Evolutionary conservation across 331 rosid species (phyloP).

Genomic region (Malus hybrid): DNA sequence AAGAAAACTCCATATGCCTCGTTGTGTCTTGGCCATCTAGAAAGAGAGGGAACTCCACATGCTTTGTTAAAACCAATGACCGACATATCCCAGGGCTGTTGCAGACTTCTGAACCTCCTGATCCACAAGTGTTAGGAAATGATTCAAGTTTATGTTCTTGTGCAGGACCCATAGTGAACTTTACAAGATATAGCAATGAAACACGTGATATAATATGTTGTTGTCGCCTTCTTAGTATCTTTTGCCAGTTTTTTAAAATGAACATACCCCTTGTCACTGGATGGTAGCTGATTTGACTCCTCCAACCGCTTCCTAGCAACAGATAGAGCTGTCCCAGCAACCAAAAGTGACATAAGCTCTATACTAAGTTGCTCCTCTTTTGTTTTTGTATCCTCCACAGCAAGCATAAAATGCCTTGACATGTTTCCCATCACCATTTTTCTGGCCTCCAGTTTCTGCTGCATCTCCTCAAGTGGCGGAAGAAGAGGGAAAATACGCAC

Average conservation of each 20-base stretch:
- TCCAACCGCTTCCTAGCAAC: conserved; percentile 64
- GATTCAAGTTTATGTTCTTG: conserved; percentile 93
- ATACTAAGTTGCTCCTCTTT: conserved; percentile 66
- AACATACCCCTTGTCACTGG: conserved; percentile 62
- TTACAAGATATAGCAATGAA: conserved; percentile 79
- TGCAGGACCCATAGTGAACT: conserved; percentile 63
- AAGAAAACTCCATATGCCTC: no score
- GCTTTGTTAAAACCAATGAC: no score
- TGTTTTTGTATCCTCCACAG: conserved; percentile 54
- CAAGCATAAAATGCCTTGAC: conserved; percentile 40
- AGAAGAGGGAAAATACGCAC: no score
- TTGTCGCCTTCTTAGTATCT: conserved; percentile 39
- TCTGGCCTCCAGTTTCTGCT: conserved; percentile 64
- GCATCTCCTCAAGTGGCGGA: conserved; percentile 54
- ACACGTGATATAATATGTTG: conserved; percentile 53
- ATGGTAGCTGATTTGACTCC: conserved; percentile 55
- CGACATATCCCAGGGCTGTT: conserved; percentile 56
- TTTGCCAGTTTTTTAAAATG: conserved; percentile 48
- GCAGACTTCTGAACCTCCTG: conserved; percentile 88
- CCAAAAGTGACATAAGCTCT: conserved; percentile 72
- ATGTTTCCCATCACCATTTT: conserved; percentile 44
- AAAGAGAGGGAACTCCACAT: no score
- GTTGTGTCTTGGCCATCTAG: no score
- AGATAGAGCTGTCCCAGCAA: conserved; percentile 75
- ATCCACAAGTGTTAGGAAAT: conserved; percentile 54